These are phyloP conservation scores for Euryodendron excelsum DNA, from an alignment of 148 eudicot genomes.

Conservation along the genomic window DNA sequence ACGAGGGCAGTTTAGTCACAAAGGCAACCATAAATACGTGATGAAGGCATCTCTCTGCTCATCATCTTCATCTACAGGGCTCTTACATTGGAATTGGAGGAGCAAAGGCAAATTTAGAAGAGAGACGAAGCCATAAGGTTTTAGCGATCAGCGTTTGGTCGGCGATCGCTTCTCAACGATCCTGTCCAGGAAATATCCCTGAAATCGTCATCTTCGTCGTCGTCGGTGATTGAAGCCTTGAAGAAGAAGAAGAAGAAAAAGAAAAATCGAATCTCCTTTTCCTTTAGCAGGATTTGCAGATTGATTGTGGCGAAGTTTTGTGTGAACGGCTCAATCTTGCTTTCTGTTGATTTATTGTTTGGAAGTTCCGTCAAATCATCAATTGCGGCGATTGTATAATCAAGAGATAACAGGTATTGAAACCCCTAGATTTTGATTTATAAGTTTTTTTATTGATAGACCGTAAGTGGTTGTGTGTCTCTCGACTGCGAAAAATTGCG, in stretches of 20 bases:
- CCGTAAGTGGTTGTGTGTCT: neutral
- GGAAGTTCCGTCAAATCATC: conserved; percentile 13
- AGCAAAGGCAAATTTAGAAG: neutral
- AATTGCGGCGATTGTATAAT: conserved; percentile 3
- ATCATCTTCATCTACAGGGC: neutral
- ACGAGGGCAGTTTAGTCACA: conserved; percentile 22
- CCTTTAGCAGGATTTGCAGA: conserved; percentile 6
- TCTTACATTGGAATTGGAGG: neutral
- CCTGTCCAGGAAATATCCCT: neutral
- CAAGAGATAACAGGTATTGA: conserved; percentile 17
- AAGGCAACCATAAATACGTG: conserved; percentile 29
- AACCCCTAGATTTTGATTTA: conserved; percentile 17
- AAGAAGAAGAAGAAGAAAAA: neutral
- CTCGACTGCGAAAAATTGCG: neutral
- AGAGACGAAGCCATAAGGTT: neutral
- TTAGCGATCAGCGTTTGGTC: neutral
- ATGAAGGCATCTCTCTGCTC: neutral
- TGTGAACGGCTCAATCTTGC: neutral
- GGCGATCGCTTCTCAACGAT: neutral
- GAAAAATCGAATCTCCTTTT: conserved; percentile 3
- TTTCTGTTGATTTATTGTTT: neutral
- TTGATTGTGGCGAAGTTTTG: neutral
- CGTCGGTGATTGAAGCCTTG: neutral
- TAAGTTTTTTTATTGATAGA: neutral
- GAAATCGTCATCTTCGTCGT: neutral